Percentiles rank a stretch among this genome's conserved stretches.
Conservation (phyloP, 129 eudicot species). For the Scalesia atractyloides region DNA sequence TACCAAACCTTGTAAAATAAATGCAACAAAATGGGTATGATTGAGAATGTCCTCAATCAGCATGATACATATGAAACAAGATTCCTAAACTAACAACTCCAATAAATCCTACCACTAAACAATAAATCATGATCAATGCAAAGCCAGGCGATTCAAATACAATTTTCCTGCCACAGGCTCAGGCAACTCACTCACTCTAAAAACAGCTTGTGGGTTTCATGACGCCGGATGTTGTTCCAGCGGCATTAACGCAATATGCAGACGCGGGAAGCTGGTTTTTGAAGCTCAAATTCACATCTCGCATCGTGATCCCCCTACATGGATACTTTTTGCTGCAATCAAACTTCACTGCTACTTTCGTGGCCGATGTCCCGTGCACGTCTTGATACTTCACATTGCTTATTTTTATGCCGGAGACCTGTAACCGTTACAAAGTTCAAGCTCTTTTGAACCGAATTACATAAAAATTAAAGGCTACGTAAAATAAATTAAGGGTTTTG, state of each 20-base stretch:
- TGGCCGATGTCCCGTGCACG: constrained; percentile 60
- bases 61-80: constrained; percentile 5
- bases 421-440: neutral
- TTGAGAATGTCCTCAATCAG: constrained; percentile 25
- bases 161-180: constrained; percentile 37
- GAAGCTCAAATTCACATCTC: constrained; percentile 44
- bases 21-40: neutral
- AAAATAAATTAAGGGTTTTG: too few species aligned
- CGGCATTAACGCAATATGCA: constrained; percentile 50
- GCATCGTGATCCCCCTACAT: constrained; percentile 50
- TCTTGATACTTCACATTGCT: constrained; percentile 51
- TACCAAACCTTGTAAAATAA: neutral
- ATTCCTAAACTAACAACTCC: neutral
- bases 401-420: constrained; percentile 47
- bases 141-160: constrained; percentile 42
- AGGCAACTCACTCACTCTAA: constrained; percentile 15
- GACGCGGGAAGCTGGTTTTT: constrained; percentile 29
- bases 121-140: constrained; percentile 2
- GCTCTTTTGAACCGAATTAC: neutral
- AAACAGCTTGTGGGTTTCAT: constrained; percentile 53
- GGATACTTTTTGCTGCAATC: constrained; percentile 55
- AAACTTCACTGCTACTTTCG: constrained; percentile 54
- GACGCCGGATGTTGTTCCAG: constrained; percentile 45
- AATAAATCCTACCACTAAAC: constrained; percentile 10
- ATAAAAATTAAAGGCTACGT: neutral